Conservation (phyloP, 2,329 filamentous ascomycete species). For the Ophiostoma australiae region DNA sequence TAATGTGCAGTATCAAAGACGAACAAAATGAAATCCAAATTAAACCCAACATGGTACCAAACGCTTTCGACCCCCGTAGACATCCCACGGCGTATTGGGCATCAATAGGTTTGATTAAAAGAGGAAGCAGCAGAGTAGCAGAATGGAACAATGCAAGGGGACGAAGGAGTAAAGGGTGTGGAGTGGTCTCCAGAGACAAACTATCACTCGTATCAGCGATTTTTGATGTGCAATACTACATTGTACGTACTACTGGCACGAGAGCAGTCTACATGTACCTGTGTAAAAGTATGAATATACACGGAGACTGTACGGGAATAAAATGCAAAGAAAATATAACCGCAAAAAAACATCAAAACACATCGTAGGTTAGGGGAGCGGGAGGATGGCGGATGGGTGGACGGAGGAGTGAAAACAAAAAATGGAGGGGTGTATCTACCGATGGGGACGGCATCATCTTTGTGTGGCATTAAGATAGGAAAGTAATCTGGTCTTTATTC, state of each 20-base stretch:
- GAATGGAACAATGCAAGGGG: conserved; percentile 13
- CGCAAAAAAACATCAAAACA: neutral
- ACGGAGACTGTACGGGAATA: neutral
- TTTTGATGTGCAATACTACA: neutral
- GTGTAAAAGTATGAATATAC: neutral
- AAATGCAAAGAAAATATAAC: neutral
- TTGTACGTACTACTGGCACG: neutral
- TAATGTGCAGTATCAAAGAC: neutral
- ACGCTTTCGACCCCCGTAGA: neutral
- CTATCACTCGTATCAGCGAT: neutral
- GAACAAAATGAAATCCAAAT: neutral
- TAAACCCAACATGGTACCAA: neutral
- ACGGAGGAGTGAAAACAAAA: neutral
- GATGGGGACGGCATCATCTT: neutral
- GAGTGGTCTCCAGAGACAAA: neutral
- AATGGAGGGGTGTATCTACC: neutral
- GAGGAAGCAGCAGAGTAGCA: neutral
- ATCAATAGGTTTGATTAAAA: neutral
- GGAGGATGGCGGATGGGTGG: neutral
- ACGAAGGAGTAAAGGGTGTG: neutral
- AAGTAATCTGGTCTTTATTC: neutral
- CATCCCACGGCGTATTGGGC: conserved; percentile 3
- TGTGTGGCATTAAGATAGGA: neutral
- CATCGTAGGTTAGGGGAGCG: neutral
- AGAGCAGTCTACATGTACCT: neutral